Base-by-base conservation (phyloP, 73 alveolate species). In the Tetrahymena malaccensis region DNA sequence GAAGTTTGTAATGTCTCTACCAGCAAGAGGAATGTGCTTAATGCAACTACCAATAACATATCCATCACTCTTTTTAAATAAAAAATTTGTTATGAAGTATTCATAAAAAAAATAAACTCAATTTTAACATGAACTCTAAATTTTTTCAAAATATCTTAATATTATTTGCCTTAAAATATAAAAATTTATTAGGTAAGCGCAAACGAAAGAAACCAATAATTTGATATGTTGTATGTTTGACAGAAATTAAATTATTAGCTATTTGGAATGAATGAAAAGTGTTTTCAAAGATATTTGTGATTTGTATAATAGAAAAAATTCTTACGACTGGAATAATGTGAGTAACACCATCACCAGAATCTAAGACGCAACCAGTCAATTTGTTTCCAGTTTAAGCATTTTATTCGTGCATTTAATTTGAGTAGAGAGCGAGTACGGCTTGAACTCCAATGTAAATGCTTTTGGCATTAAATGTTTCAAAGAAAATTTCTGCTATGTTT, bases 311-410 rank as follows among this genome's bases (percentile, higher is more conserved):
- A 4, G 89, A n/a, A 70, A 70, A 70, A 70, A 27, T 27, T 22
- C 89, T 70, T 70, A 94, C 43, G 84, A 95, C 97, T 40, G 98
- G 98, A 37, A 96, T 94, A 43, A 85, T 38, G 94, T 96, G 98
- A 50, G 99, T 98, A 8, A 97, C 99, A 93, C 99, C 99, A 95
- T 99, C 99, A 38, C 99, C 99, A 3, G 99, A 98, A 97, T 99
- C 99, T 84, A 99, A 98, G 35, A 99, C 99, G 43, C 98, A 94
- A 10, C 99, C 99, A 34, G 99, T 98, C 93, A 99, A 96, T 97
- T 94, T 38, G 94, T 44, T n/a, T 93, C 95, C 55, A 27, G 44
- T 84, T n/a, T 35, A 3, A 22, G 17, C 22, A 25, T 85, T 27
- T 44, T 43, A 40, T 84, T 94, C 96, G 15, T 58, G 58, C 93